Percentiles rank a stretch among this genome's conserved stretches.
Evolutionary conservation across 2,329 filamentous ascomycete genomes (phyloP).

Genomic region (Albifimbria verrucaria): DNA sequence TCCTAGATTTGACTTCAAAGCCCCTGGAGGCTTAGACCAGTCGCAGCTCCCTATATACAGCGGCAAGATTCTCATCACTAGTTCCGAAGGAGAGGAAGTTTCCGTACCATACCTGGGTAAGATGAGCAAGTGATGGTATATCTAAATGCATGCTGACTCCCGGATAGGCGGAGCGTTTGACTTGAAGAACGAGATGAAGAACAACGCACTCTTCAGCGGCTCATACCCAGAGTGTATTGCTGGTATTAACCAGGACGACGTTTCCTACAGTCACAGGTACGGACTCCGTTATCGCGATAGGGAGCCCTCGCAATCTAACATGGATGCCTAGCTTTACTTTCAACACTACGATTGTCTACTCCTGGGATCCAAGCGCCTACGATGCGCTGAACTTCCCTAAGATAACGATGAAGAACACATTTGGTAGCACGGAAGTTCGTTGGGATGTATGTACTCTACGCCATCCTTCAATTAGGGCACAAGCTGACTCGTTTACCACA

Average conservation of each 20-base stretch:
- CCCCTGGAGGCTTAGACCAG: neutral
- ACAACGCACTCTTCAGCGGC: too few relatives aligned
- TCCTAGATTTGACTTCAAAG: neutral
- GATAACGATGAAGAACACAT: constrained; percentile 4
- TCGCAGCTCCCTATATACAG: constrained; percentile 27
- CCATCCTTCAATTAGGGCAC: neutral
- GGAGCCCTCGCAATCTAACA: neutral
- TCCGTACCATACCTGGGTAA: constrained; percentile 23
- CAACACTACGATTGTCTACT: neutral
- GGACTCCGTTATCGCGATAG: neutral
- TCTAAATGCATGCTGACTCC: neutral
- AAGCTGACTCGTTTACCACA: neutral
- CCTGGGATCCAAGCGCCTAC: too few relatives aligned
- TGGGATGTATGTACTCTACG: neutral
- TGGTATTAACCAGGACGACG: too few relatives aligned
- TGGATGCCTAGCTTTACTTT: neutral
- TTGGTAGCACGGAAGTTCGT: neutral
- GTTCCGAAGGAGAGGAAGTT: constrained; percentile 26
- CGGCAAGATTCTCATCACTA: constrained; percentile 28
- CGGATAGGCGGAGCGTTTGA: constrained; percentile 13
- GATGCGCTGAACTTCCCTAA: constrained; percentile 12
- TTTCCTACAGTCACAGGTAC: neutral
- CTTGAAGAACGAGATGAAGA: constrained; percentile 2
- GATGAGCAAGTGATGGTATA: neutral
- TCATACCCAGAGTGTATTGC: too few relatives aligned